These are phyloP conservation scores for Tuctoria greenei DNA, from an alignment of 176 grass and related monocot genomes.

Conservation along the genomic window DNA sequence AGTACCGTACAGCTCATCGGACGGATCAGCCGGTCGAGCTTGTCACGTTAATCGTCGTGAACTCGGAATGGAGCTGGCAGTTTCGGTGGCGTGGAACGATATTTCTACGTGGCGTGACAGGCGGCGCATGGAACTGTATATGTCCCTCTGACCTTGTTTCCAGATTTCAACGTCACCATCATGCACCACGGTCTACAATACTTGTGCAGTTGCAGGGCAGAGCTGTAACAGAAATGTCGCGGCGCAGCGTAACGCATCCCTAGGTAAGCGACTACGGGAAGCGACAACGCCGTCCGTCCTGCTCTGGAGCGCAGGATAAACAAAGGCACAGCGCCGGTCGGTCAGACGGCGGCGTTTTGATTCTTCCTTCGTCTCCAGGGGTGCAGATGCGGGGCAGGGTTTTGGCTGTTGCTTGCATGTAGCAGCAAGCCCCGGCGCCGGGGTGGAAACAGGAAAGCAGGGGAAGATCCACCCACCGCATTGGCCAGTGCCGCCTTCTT, in stretches of 20 bases:
- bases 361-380: background rate
- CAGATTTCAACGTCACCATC: background rate
- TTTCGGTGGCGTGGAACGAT: background rate
- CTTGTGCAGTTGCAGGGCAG: background rate
- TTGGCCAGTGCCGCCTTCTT: background rate
- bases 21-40: too few relatives aligned
- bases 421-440: background rate
- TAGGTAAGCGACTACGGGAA: slow-evolving; percentile 15
- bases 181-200: too few relatives aligned
- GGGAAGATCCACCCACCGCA: slow-evolving; percentile 6
- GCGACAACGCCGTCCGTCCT: slow-evolving; percentile 27
- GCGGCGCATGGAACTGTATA: background rate
- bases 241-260: background rate
- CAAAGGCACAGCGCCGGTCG: slow-evolving; percentile 44
- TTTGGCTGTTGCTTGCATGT: slow-evolving; percentile 39
- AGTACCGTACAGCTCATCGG: too few relatives aligned
- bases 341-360: slow-evolving; percentile 15
- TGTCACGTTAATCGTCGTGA: background rate
- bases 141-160: background rate
- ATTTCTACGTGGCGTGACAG: background rate
- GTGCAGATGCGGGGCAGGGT: background rate
- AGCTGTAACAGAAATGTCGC: background rate
- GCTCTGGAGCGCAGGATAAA: background rate
- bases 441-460: too few relatives aligned
- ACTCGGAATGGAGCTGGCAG: background rate